Conservation (phyloP, 176 grass and related monocot species). For the Oryza glumipatula region DNA sequence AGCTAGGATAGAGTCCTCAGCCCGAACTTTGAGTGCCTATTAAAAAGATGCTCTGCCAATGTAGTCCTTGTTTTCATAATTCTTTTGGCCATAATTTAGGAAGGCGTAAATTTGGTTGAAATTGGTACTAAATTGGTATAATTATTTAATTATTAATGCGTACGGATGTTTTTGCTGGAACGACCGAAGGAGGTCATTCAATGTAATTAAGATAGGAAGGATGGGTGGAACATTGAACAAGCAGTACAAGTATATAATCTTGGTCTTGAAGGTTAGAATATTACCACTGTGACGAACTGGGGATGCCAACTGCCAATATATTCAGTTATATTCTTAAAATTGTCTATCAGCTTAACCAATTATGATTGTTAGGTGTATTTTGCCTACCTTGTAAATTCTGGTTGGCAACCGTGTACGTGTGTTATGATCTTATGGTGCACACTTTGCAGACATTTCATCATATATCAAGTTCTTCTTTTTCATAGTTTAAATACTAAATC, state of each 20-base stretch:
- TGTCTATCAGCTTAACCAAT: background rate
- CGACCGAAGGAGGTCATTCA: too few relatives aligned
- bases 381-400: background rate
- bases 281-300: background rate
- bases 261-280: background rate
- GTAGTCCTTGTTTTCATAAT: background rate
- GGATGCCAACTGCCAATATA: background rate
- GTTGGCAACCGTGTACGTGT: background rate
- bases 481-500: background rate
- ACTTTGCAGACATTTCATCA: background rate
- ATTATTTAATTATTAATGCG: background rate
- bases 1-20: background rate
- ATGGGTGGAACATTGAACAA: slow-evolving; percentile 22
- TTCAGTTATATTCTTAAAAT: background rate
- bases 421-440: background rate
- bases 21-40: background rate
- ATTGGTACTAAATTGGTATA: background rate
- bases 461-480: background rate
- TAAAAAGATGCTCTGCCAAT: background rate
- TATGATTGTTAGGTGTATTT: background rate
- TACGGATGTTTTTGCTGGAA: background rate
- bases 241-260: background rate
- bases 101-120: background rate
- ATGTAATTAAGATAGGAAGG: too few relatives aligned
- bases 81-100: slow-evolving; percentile 5